Evolutionary conservation across 176 grass and related monocot genomes (phyloP), one percentile per base, ranked within the genome.

Genomic region (Melocanna baccifera): DNA sequence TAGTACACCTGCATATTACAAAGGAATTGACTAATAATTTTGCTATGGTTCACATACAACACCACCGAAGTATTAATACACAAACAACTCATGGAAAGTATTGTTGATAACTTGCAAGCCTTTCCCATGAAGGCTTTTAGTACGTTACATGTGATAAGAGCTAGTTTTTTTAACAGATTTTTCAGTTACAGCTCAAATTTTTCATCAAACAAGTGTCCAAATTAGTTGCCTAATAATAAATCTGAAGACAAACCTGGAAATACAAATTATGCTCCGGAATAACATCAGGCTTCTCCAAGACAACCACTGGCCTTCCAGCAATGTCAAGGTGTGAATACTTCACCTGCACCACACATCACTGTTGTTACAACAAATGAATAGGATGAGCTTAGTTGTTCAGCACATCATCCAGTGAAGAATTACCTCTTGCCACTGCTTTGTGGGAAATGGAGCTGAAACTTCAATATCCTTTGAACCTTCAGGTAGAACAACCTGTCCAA

Each of bases 301-400:
- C 86, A 26, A 92, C 63, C 67, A 99, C 97, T 68, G 93, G 93
- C 39, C 97, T 95, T 83, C 97, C 97, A 51, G 87, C 74, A 88
- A 92, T 94, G 62, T 99, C 97, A 78, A 99, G 93, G 58, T 99
- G 93, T 67, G 97, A 95, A 94, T 92, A 94, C 79, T 99, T 99
- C 62, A 96, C 90, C 97, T 99, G 90, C 68, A 89, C 58, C 73
- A 71, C 26, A 74, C 42, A 70, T 47, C 23, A 88, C 70, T 76
- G 50, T 15, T 81, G 63, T 76, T 87, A 86, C 61, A 79, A 77
- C 23, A 68, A 69, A 76, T 4, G 79, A 62, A 88, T 18, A 58
- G 10, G 81, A 75, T 25, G 37, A 82, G 55, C 2, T 61, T 28
- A 77, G 26, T 74, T 84, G 36, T 8, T 69, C 29, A 62, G 47